A percentile compares a stretch with the other conserved stretches of the same genome.
These are phyloP conservation scores for Hyparrhenia diplandra DNA, from an alignment of 176 grass and related monocot species.

Conservation along the genomic window DNA sequence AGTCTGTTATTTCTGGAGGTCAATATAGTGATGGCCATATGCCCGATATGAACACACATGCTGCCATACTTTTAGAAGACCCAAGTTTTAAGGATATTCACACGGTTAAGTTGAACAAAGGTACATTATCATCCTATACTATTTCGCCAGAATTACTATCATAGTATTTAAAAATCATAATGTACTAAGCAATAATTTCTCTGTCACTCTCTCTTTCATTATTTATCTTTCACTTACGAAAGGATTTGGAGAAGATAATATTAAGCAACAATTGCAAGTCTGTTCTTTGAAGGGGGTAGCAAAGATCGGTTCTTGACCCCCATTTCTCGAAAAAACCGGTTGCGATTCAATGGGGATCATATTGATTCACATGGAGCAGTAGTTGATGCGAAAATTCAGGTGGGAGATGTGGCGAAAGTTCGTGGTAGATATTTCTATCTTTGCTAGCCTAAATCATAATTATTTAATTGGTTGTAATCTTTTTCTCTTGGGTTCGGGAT, in stretches of 20 bases:
- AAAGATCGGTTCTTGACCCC: slow-evolving; percentile 67
- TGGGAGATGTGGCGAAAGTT: too few species aligned
- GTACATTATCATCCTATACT: slow-evolving; percentile 23
- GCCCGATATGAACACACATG: slow-evolving; percentile 38
- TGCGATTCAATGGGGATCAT: slow-evolving; percentile 31
- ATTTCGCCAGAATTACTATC: neutral
- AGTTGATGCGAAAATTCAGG: slow-evolving; percentile 69
- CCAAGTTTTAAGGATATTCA: slow-evolving; percentile 45
- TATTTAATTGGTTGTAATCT: neutral
- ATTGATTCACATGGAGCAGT: slow-evolving; percentile 20
- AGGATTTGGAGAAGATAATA: slow-evolving; percentile 64
- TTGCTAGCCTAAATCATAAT: neutral
- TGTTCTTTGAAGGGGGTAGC: slow-evolving; percentile 86
- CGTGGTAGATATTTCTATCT: too few species aligned
- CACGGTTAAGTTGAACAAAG: slow-evolving; percentile 63
- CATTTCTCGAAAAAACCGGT: slow-evolving; percentile 43
- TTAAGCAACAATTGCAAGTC: slow-evolving; percentile 78
- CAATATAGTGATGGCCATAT: slow-evolving; percentile 40
- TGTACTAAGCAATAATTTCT: neutral
- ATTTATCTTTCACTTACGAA: neutral
- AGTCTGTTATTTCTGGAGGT: slow-evolving; percentile 32
- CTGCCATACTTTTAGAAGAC: slow-evolving; percentile 40
- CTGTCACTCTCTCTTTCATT: neutral
- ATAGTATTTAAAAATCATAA: slow-evolving; percentile 18
- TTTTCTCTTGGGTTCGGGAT: slow-evolving; percentile 40